A percentile compares a stretch with the other conserved stretches of the same genome.
Conservation (phyloP, 768 basidiomycete genomes). For the Chiua virens region DNA sequence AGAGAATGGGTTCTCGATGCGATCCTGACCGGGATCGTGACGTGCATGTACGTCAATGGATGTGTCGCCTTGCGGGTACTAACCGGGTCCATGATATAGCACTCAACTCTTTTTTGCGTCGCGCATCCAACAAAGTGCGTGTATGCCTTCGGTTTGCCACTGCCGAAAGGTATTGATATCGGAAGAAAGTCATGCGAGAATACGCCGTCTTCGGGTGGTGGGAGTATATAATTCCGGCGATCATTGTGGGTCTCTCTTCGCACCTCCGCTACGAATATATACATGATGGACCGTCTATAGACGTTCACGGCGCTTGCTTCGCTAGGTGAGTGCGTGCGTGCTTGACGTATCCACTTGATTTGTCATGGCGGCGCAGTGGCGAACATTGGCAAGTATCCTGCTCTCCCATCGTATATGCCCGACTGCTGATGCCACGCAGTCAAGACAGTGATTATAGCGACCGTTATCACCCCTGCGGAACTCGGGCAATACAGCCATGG, state of each 20-base stretch:
- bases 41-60: neutral
- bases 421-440: neutral
- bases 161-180: neutral
- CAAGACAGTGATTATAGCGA: neutral
- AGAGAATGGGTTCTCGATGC: slow-evolving; percentile 2
- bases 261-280: neutral
- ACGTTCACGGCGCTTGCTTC: neutral
- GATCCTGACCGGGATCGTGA: neutral
- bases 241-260: neutral
- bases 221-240: slow-evolving; percentile 1
- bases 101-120: slow-evolving; percentile 7
- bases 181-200: neutral
- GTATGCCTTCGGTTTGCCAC: neutral
- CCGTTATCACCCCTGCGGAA: neutral
- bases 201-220: slow-evolving; percentile 1
- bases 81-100: neutral
- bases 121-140: slow-evolving; percentile 2
- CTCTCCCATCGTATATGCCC: neutral
- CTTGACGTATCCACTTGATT: no score
- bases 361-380: neutral
- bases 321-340: neutral
- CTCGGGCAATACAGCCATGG: neutral
- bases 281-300: neutral
- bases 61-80: neutral
- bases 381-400: slow-evolving; percentile 1